Base-by-base conservation (phyloP, 2,329 filamentous ascomycete species). In the Exophiala phaeomuriformis region DNA sequence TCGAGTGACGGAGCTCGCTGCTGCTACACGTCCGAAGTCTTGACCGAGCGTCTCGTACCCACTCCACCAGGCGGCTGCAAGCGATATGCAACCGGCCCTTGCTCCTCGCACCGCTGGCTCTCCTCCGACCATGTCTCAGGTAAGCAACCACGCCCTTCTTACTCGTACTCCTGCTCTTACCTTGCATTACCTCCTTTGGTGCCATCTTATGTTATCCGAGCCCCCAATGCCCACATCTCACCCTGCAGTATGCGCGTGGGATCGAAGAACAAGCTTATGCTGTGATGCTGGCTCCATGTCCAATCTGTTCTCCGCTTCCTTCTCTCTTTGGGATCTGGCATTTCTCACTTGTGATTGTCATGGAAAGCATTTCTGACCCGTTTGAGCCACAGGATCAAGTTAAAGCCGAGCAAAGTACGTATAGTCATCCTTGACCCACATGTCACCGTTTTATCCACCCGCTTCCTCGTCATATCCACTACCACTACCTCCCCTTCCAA, bases 371-470 rank as follows among this genome's bases (percentile, higher is more conserved):
- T 41, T 58, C 56, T 58, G 53, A 59, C 58, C 54, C 29, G 29
- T 59, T 61, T 49, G 49, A 57, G 49, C 45, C 56, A 55, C 50
- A 61, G 59, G 59, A 61, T 53, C 49, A 55, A 52, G 45, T 53
- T 53, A 55, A 51, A 52, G 52, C 57, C 57, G 56, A 60, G 12
- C 48, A 56, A 36, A 41, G 59, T 61, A 57, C 56, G 57, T 60
- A 58, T 57, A 54, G 52, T 60, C 56, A 57, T 57, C 53, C 49
- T 50, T 47, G 56, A 53, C 56, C 56, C 59, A 61, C 56, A 41
- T n/a, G 7, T 45, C 42, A 31, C 28, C 42, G 7, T 12, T 27
- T 9, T 41, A 10, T 5, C 10, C 45, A 47, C 35, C 28, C 29
- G 28, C 43, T 47, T 9, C 30, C 36, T 33, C 10, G 10, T 41